Percentiles rank a stretch among this genome's conserved stretches.
Conservation (phyloP, 768 basidiomycete genomes). For the Boletus sp. region DNA sequence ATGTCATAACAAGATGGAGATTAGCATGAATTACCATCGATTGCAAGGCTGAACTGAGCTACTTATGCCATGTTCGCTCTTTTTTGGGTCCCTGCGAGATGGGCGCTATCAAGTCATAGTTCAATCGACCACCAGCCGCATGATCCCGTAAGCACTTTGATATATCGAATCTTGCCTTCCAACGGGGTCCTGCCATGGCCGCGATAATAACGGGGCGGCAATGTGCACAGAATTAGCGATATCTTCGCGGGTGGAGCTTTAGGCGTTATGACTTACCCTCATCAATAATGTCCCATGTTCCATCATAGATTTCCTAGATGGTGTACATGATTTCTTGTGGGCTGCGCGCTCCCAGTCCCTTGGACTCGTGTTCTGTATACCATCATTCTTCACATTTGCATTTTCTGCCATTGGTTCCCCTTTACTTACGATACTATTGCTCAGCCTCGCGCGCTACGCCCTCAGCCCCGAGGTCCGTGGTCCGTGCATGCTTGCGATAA, state of each 20-base stretch:
- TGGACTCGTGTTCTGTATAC: too few species aligned
- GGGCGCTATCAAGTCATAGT: background rate
- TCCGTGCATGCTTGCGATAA: background rate
- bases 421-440: background rate
- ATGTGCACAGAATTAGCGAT: background rate
- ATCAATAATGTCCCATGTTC: too few species aligned
- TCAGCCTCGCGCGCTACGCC: background rate
- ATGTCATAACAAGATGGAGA: too few species aligned
- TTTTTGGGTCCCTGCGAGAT: background rate
- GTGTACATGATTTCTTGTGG: too few species aligned
- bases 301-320: too few species aligned
- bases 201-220: background rate
- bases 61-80: background rate
- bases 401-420: background rate
- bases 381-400: background rate
- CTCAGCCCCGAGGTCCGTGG: background rate
- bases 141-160: background rate
- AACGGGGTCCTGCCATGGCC: too few species aligned
- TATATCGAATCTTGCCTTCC: background rate
- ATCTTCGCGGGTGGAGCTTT: background rate
- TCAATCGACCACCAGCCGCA: background rate
- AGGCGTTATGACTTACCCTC: too few species aligned
- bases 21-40: background rate
- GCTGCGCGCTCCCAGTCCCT: too few species aligned
- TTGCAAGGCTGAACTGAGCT: background rate